Conservation (phyloP, 2,329 filamentous ascomycete species). For the Microdochium trichocladiopsis region DNA sequence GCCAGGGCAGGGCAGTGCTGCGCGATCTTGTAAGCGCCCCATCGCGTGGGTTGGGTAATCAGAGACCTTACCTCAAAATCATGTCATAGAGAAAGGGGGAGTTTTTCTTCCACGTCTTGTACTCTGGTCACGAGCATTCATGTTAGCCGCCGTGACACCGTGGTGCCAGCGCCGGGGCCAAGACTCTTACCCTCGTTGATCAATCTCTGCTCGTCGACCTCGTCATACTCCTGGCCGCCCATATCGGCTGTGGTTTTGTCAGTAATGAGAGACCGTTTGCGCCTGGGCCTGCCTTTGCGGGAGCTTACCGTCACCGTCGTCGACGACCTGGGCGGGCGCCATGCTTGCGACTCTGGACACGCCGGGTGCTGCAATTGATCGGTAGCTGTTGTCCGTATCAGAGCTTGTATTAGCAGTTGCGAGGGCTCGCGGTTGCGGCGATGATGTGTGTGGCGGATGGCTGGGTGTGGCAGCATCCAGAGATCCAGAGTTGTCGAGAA, state of each 20-base stretch:
- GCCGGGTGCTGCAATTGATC: no score
- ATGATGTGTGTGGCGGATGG: no score
- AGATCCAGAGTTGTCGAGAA: not conserved
- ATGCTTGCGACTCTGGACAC: constrained; percentile 21
- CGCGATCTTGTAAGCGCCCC: not conserved
- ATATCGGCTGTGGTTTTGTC: constrained; percentile 31
- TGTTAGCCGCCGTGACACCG: constrained; percentile 1
- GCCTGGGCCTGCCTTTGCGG: not conserved
- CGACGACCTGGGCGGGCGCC: constrained; percentile 39
- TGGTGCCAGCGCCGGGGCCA: not conserved
- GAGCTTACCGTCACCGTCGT: constrained; percentile 42
- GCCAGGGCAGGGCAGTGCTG: constrained; percentile 89
- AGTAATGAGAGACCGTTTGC: constrained; percentile 3
- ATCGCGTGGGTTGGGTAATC: not conserved
- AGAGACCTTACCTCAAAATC: constrained; percentile 63
- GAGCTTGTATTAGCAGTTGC: no score
- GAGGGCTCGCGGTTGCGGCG: no score
- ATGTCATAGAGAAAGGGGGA: constrained; percentile 97
- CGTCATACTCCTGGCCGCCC: constrained; percentile 58
- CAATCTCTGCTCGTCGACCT: constrained; percentile 72
- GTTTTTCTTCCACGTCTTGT: constrained; percentile 99
- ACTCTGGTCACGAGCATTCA: constrained; percentile 50
- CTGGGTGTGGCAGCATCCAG: not conserved
- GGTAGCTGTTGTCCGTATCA: no score
- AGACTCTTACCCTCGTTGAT: constrained; percentile 73